Evolutionary conservation across 352 stramenopile genomes (phyloP), one percentile per base, ranked within the genome.

Genomic region (Phytophthora aleatoria): DNA sequence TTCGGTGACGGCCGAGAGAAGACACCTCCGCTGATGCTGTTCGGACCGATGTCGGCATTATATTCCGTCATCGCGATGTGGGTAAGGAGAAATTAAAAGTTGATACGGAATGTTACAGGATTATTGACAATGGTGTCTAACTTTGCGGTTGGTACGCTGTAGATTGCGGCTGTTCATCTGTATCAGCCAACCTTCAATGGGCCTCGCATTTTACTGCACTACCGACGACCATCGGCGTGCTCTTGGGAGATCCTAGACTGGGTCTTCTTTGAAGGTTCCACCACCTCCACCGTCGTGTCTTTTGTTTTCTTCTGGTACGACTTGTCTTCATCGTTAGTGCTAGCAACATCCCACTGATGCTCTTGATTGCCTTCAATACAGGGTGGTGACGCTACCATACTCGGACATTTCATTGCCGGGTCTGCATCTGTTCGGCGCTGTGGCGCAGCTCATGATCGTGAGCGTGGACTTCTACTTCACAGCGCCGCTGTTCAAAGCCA

Each of bases 181-280:
- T 85, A 87, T 57, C 75, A 85, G 61, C 68, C 76, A 9, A 79
- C 77, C 24, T 81, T 88, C 28, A 81, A 85, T 39, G 73, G 76
- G 16, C 77, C 81, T 45, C 81, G 74, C n/a, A 79, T 88, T 41
- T 44, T 88, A 50, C 71, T 85, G 50, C 74, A 85, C 49, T 76
- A 81, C 20, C 78, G 76, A 57, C 73, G 73, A 6, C 74, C 80
- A 36, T 74, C 70, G n/a, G 62, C 74, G 24, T 81, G 66, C 26
- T 90, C 81, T 38, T 88, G 78, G 81, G 78, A 88, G 35, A 85
- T 88, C 55, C 51, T 90, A 27, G 81, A 88, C 57, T 87, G 78
- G 78, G 75, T 90, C 38, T 81, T 88, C 42, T 85, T 79, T 54
- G 76, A 92, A 51, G 77, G 78, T 16, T 87, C 77, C 4, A 77